Percentiles rank a stretch among this genome's conserved stretches.
Evolutionary conservation across 352 stramenopile genomes (phyloP).

Genomic region (Phytophthora meadii): DNA sequence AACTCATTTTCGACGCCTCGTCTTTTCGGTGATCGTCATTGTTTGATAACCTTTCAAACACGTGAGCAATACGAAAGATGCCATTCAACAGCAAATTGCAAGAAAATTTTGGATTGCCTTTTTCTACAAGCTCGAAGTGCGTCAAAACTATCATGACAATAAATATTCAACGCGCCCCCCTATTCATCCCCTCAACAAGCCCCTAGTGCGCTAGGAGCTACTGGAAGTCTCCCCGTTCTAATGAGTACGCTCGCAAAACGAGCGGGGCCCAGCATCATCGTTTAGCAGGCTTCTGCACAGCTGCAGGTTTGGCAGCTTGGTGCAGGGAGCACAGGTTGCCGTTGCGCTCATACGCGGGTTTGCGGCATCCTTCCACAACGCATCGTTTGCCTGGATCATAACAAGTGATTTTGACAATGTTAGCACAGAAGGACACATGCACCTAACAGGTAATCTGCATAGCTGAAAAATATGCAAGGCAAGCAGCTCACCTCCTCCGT

Average conservation of each 20-base stretch:
- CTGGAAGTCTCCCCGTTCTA: slow-evolving; percentile 28
- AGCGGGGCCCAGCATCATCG: slow-evolving; percentile 38
- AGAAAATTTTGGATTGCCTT: slow-evolving; percentile 41
- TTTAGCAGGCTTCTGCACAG: slow-evolving; percentile 18
- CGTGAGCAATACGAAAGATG: slow-evolving; percentile 15
- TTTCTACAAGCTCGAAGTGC: slow-evolving; percentile 50
- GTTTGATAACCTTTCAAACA: slow-evolving; percentile 5
- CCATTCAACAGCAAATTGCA: slow-evolving; percentile 26
- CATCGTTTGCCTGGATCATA: slow-evolving; percentile 64
- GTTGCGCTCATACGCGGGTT: slow-evolving; percentile 82
- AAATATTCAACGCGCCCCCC: slow-evolving; percentile 49
- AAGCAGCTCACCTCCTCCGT: slow-evolving; percentile 69
- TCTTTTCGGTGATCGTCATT: slow-evolving; percentile 22
- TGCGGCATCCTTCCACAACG: slow-evolving; percentile 70
- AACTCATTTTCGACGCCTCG: slow-evolving; percentile 4
- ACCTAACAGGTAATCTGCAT: slow-evolving; percentile 3
- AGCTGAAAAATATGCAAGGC: slow-evolving; percentile 8
- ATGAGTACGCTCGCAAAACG: slow-evolving; percentile 13
- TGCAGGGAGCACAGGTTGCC: slow-evolving; percentile 71
- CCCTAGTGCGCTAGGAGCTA: slow-evolving; percentile 3
- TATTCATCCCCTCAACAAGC: slow-evolving; percentile 22
- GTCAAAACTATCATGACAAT: slow-evolving; percentile 49
- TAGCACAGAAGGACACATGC: slow-evolving; percentile 18
- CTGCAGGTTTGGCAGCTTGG: slow-evolving; percentile 24
- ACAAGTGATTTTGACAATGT: slow-evolving; percentile 16